Base-by-base conservation (phyloP, 1,139 yeast genomes). In the Sugiyamaella novakii region DNA sequence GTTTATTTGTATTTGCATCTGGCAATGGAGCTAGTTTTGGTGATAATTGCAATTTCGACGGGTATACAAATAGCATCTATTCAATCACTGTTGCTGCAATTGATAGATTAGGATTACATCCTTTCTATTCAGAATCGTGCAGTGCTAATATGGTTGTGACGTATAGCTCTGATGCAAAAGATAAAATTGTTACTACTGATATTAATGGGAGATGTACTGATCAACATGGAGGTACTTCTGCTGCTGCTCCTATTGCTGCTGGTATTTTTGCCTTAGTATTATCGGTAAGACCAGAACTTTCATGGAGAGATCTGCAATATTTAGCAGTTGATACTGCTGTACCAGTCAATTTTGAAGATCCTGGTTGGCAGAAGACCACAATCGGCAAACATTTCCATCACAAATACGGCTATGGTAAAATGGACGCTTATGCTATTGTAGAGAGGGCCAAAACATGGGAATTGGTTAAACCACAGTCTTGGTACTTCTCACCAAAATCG, bases 191-290 rank as follows among this genome's bases (percentile, higher is more conserved):
- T 63, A 87, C 98, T 5, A 87, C 98, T 1, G 98, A 92, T 66
- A 78, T 88, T 48, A 59, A 64, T 17, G 77, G 81, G 44, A 77
- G 55, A n/a, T 94, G 99, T 66, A 72, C 94, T 1, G 75, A 76
- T 30, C 66, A 61, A 25, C 98, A 94, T 68, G 96, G 98, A 6
- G 99, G 99, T 18, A 94, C 99, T 0, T 91, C 98, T 14, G 98
- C 98, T 0, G 98, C 98, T 14, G 98, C 98, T 0, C 99, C 99
- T 0, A 75, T 94, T 49, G 98, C 98, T 0, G 97, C 98, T 0
- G 98, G 98, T 17, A 78, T 94, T 0, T 88, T 86, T 65, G 80
- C 98, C 0, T 73, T 94, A 49, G 87, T 87, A 1, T 73, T 92
- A 45, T 81, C 84, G 59, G 88, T 82, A 1, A 85, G 95, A 56